Conservation (phyloP, 768 basidiomycete genomes). For the Rickenella mellea region DNA sequence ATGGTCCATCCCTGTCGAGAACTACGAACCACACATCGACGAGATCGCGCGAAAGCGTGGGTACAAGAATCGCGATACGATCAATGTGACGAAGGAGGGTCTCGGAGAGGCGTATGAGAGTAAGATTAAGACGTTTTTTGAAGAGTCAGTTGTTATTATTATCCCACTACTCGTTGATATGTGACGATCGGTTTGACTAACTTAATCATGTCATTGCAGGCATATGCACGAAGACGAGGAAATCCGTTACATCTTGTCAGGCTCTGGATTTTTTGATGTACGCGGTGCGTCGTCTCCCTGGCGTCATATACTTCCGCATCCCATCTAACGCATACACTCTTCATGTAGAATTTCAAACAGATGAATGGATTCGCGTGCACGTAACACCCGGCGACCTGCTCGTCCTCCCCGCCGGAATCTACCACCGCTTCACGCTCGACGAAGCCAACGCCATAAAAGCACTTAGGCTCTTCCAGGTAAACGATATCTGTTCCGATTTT, state of each 20-base stretch:
- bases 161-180: not conserved
- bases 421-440: conserved; percentile 92
- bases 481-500: conserved; percentile 2
- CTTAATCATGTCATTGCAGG: conserved; percentile 25
- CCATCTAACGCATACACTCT: not conserved
- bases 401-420: conserved; percentile 84
- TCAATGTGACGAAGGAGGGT: conserved; percentile 68
- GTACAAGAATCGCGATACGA: conserved; percentile 79
- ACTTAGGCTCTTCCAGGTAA: conserved; percentile 77
- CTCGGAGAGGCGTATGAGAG: conserved; percentile 77
- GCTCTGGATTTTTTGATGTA: conserved; percentile 90
- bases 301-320: not conserved
- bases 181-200: not conserved
- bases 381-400: conserved; percentile 75
- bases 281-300: conserved; percentile 42
- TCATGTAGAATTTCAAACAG: conserved; percentile 47
- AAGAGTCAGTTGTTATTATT: conserved; percentile 45
- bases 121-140: conserved; percentile 76
- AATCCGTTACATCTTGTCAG: conserved; percentile 78
- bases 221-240: conserved; percentile 97
- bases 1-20: conserved; percentile 56
- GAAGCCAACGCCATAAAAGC: conserved; percentile 63
- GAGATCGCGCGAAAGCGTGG: conserved; percentile 53
- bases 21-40: conserved; percentile 47
- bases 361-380: conserved; percentile 76